phyloP scores from a whole-genome alignment of 2,329 filamentous ascomycete genomes.

The Cercospora sp. region DNA sequence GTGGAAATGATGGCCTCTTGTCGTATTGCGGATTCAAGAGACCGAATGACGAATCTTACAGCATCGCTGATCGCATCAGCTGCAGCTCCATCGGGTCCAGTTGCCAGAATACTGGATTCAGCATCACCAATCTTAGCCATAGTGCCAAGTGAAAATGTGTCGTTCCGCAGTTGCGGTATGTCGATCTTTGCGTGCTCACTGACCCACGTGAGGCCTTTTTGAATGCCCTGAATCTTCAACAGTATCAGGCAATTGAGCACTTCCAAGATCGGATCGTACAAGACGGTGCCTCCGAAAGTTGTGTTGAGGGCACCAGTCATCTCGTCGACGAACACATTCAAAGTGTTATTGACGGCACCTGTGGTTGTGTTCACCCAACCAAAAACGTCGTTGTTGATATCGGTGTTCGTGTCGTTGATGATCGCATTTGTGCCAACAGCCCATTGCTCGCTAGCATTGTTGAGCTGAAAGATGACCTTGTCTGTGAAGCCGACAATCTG shows the following conservation, averaged over 20 bases:
- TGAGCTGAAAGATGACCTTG: conserved; percentile 70
- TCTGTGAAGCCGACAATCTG: conserved; percentile 79
- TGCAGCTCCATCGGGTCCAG: conserved; percentile 65
- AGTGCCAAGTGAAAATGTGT: conserved; percentile 82
- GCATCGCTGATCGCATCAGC: conserved; percentile 80
- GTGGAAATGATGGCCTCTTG: conserved; percentile 79
- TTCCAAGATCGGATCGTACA: conserved; percentile 74
- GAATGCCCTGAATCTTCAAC: conserved; percentile 79
- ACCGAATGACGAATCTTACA: conserved; percentile 66
- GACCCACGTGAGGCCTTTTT: conserved; percentile 92
- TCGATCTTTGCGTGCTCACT: conserved; percentile 79
- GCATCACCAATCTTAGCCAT: conserved; percentile 54
- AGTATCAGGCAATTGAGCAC: conserved; percentile 85
- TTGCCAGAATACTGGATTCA: conserved; percentile 73
- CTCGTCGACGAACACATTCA: conserved; percentile 76
- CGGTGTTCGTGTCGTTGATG: conserved; percentile 62
- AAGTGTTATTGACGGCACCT: conserved; percentile 75
- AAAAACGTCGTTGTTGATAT: conserved; percentile 82
- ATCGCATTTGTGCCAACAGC: conserved; percentile 72
- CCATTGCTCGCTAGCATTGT: conserved; percentile 74
- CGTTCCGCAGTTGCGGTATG: conserved; percentile 73
- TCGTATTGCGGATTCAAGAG: conserved; percentile 66
- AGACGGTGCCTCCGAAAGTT: conserved; percentile 79
- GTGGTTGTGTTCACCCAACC: conserved; percentile 86
- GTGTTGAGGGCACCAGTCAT: conserved; percentile 72